Evolutionary conservation across 805 yeast species (phyloP).

Genomic region (Candida gorgasii): DNA sequence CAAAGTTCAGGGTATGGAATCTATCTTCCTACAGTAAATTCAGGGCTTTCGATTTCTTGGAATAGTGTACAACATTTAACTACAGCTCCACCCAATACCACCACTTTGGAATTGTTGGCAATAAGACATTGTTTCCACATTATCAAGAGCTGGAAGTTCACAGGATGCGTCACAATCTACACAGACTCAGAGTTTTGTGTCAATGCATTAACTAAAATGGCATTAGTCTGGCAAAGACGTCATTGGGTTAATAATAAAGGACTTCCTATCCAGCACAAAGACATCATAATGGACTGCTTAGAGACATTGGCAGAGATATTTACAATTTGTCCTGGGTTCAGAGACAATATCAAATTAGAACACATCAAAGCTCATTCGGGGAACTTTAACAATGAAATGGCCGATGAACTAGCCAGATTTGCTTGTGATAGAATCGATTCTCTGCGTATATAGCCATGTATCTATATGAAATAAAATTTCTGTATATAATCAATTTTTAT

Average conservation of each 20-base stretch:
- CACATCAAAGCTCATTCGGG: constrained; percentile 80
- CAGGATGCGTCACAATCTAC: background rate
- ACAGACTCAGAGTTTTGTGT: constrained; percentile 75
- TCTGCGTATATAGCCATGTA: too few relatives aligned
- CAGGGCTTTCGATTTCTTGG: constrained; percentile 46
- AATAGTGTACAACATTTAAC: background rate
- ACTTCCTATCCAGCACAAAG: constrained; percentile 50
- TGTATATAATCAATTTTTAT: too few relatives aligned
- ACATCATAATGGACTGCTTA: constrained; percentile 44
- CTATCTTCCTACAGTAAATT: constrained; percentile 48
- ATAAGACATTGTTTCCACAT: constrained; percentile 52
- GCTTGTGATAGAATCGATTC: constrained; percentile 45
- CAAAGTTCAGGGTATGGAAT: constrained; percentile 67
- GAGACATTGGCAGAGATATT: constrained; percentile 2
- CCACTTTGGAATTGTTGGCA: constrained; percentile 78
- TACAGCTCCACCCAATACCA: constrained; percentile 59
- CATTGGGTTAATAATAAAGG: constrained; percentile 53
- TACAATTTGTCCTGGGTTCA: constrained; percentile 25
- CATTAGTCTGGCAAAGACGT: constrained; percentile 51
- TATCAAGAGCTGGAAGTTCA: constrained; percentile 1
- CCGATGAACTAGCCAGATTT: constrained; percentile 69
- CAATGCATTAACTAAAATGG: constrained; percentile 60
- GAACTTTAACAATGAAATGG: constrained; percentile 67
- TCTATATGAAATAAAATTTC: too few relatives aligned
- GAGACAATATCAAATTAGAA: constrained; percentile 27